Base-by-base conservation (phyloP, 257 asterid species). In the Ocimum tenuiflorum region DNA sequence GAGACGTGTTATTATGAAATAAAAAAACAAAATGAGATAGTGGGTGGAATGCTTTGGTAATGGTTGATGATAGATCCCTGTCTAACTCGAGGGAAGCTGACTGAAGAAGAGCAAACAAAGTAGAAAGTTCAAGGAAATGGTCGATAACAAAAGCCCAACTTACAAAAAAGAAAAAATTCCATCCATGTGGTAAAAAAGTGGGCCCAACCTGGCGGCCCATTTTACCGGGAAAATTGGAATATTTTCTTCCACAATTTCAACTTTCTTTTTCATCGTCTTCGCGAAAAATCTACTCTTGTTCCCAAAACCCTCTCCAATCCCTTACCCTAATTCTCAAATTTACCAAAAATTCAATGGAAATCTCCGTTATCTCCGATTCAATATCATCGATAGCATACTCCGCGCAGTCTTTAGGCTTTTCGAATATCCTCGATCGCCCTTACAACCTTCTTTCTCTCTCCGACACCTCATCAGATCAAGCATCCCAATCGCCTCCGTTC, bases 311-410 rank as follows among this genome's bases (percentile, higher is more conserved):
- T 63, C 65, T 24, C 22, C 70, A 12, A 66, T 2, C 57, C 76
- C 74, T 4, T 75, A 10, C 73, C 84, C 83, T 72, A 74, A 39
- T 29, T 48, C 65, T 36, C 47, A 4, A 55, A 19, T 56, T 46
- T 39, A 18, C 72, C 6, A 3, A 31, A 24, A 47, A 20, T 42
- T 62, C 77, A 9, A 91, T 91, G 98, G 96, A 87, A 52, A 50
- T 85, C 60, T 38, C 82, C 29, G 55, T 85, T 35, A 60, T 88
- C 1, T 79, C 94, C 67, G 92, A 91, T 31, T 52, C 90, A 0
- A 56, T 91, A 7, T 71, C 88, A 19, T 67, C 82, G 17, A 68
- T 83, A 51, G 80, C 85, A 0, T 68, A 20, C 56, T 74, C 94
- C 0, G 60, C 85, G 6, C 95, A 87, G 69, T 81, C 81, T 1